Base-by-base conservation (phyloP, 169 alveolate species). In the Babesia ovata region DNA sequence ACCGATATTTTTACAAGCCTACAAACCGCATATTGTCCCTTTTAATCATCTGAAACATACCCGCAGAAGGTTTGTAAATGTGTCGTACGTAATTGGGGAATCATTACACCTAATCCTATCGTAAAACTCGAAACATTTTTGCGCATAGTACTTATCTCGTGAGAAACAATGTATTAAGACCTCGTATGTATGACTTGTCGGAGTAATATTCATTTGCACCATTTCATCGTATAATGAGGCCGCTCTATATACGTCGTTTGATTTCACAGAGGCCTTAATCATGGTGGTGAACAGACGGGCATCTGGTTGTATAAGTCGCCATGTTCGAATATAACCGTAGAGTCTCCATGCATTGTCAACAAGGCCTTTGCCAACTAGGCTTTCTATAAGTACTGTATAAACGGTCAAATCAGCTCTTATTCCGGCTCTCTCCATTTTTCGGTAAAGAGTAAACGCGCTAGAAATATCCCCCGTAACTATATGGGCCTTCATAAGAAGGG, bases 241-340 rank as follows among this genome's bases (percentile, higher is more conserved):
- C 13, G 95, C 95, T 61, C 87, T 87, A 56, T 93, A 95, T 0
- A 94, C 93, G 54, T 93, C 94, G 12, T 65, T 60, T 9, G 70
- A 75, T 33, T 53, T 26, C 4, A 81, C 82, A 48, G 93, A 86
- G 2, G 92, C 92, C 54, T 91, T 93, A 53, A 93, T 92, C 95
- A 93, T 91, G 26, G 85, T 91, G n/a, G 95, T 91, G 56, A 91
- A 92, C 19, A 93, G 71, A 9, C 86, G 90, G 53, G 86, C 95
- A 69, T 93, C 95, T 2, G 97, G 97, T 45, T 88, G 88, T 0
- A 92, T 86, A 44, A 82, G 71, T 48, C 92, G 79, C 94, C 95
- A 93, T 2, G 88, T 93, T 11, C 95, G 76, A 33, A 88, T 70
- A 61, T 85, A 79, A 66, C 90, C 88, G 65, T 85, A 93, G 63